Evolutionary conservation across 371 early-diverging fungal genomes (phyloP).

Genomic region (Lichtheimia corymbifera): DNA sequence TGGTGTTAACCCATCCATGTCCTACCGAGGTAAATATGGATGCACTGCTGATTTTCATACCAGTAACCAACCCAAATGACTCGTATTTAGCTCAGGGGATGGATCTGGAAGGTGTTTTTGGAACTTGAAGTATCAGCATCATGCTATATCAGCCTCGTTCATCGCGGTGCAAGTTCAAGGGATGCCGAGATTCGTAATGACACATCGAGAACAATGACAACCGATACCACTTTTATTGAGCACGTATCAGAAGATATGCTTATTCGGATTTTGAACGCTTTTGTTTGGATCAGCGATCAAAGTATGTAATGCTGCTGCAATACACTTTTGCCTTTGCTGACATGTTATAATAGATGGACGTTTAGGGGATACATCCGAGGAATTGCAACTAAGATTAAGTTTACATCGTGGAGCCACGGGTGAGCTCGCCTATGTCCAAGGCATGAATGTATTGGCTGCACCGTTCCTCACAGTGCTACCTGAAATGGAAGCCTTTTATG

Average conservation of each 20-base stretch:
- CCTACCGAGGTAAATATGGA: constrained; percentile 24
- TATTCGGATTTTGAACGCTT: constrained; percentile 84
- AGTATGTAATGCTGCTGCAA: constrained; percentile 35
- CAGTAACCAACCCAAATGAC: background rate
- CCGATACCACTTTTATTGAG: constrained; percentile 74
- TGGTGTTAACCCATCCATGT: constrained; percentile 17
- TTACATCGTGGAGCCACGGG: constrained; percentile 4
- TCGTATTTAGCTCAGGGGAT: constrained; percentile 32
- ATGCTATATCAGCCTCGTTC: constrained; percentile 75
- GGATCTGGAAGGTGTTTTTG: constrained; percentile 83
- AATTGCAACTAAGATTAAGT: constrained; percentile 16
- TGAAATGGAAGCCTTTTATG: constrained; percentile 90
- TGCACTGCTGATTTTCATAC: background rate
- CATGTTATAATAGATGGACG: constrained; percentile 6
- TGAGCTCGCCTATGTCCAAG: constrained; percentile 88
- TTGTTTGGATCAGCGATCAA: constrained; percentile 70
- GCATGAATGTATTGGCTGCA: constrained; percentile 94
- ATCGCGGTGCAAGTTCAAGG: constrained; percentile 68
- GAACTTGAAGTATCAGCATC: constrained; percentile 75
- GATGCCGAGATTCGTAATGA: constrained; percentile 90
- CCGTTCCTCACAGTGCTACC: constrained; percentile 91
- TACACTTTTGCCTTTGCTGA: no score
- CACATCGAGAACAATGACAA: constrained; percentile 85
- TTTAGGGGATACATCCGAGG: constrained; percentile 16
- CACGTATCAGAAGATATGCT: constrained; percentile 78